These are phyloP conservation scores for Smithsoniella earleae DNA, from an alignment of 163 green algal species.

Conservation along the genomic window DNA sequence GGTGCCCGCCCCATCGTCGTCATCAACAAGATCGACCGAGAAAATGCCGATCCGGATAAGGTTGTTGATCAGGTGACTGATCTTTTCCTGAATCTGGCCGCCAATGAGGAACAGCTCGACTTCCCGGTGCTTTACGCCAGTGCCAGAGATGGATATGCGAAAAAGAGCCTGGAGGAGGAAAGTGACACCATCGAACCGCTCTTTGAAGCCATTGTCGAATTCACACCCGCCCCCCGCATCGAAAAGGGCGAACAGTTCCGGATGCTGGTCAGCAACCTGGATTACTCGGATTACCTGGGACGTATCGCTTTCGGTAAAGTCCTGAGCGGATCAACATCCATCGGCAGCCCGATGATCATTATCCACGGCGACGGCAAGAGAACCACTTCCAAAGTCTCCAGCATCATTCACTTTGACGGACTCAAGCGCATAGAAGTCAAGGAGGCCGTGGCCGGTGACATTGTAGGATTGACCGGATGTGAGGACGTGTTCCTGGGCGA, in stretches of 20 bases:
- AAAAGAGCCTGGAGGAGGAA: too few species aligned
- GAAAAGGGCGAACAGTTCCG: neutral
- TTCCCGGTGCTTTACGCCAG: slow-evolving; percentile 69
- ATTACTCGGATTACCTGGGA: slow-evolving; percentile 20
- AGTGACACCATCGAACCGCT: too few species aligned
- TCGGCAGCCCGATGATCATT: slow-evolving; percentile 51
- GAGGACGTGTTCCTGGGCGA: slow-evolving; percentile 43
- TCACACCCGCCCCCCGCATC: neutral
- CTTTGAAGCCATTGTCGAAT: neutral
- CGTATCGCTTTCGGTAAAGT: slow-evolving; percentile 31
- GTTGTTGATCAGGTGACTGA: slow-evolving; percentile 73
- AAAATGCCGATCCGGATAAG: slow-evolving; percentile 43
- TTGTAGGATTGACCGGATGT: slow-evolving; percentile 62
- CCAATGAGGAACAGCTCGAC: slow-evolving; percentile 71
- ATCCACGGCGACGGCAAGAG: slow-evolving; percentile 50
- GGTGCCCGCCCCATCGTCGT: slow-evolving; percentile 63
- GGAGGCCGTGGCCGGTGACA: slow-evolving; percentile 62
- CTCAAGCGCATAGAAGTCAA: too few species aligned
- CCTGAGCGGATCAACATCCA: too few species aligned
- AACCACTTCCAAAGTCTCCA: too few species aligned
- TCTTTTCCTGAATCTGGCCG: slow-evolving; percentile 63
- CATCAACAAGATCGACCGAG: slow-evolving; percentile 44
- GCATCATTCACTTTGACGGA: too few species aligned
- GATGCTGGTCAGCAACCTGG: neutral
- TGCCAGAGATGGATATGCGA: too few species aligned